Base-by-base conservation (phyloP, 345 rosid genomes). In the Euphorbia peplus region DNA sequence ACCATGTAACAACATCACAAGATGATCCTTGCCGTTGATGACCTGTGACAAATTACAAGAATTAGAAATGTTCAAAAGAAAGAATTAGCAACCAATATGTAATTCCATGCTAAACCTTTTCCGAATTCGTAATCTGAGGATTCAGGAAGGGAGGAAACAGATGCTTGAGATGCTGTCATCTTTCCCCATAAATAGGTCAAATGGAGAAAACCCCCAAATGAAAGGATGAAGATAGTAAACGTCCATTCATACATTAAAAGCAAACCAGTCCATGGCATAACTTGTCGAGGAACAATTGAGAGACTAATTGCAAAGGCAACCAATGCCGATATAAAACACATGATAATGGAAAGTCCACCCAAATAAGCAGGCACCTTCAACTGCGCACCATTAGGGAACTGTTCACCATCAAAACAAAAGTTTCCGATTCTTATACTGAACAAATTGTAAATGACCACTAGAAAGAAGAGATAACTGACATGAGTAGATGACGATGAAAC, bases 211-310 rank as follows among this genome's bases (percentile, higher is more conserved):
- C 85, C 79, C 70, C 96, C 92, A 32, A 82, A 91, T 59, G 84
- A 75, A 19, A 89, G 71, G 72, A 74, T 77, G 84, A 90, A 93
- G 77, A 82, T 73, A 2, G 95, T 75, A 64, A 90, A 85, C 0
- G 91, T 91, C 98, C 93, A 91, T 78, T 93, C 98, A 48, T 85
- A 93, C 79, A 89, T 69, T 81, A 93, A 77, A 42, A 89, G 73
- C 83, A 93, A 70, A 61, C 96, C 98, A 52, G 92, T 91, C 97
- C 96, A 93, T 12, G 96, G 97, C 83, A 59, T 85, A 80, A 88
- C 90, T 84, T 91, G 97, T 39, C 79, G 90, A 54, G 96, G 97
- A 73, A 89, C 92, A 69, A 88, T 80, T 63, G 76, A 56, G 8
- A 93, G 74, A 73, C 91, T 77, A 63, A 89, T 68, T 60, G 84